Evolutionary conservation across 371 early-diverging fungal species (phyloP), one percentile per base, ranked within the genome.

Genomic region (Smittium culicis): DNA sequence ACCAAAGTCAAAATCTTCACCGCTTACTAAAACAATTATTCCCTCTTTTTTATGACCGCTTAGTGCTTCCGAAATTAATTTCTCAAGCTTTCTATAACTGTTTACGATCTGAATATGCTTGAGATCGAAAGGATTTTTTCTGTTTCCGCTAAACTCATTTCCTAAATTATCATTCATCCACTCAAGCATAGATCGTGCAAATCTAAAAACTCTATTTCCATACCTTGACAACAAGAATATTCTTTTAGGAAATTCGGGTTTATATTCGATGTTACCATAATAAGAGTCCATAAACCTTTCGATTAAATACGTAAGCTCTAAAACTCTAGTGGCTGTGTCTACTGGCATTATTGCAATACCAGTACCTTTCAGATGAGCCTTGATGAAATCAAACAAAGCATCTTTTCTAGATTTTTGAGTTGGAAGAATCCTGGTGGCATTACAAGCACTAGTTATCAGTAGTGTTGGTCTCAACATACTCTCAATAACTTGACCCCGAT

Each of bases 161-260:
- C 85, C 83, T 28, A 94, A 75, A n/a, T 81, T 82, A 55, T 89
- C 86, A 2, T 92, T 87, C 94, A 95, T 93, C 98, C 98, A 97
- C 77, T 94, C 96, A 54, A 91, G 80, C 88, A 93, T 93, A 34
- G 86, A 85, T 67, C 89, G 88, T 0, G 96, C 94, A 71, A 85
- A 86, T 69, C 89, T 84, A 1, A 88, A 82, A 24, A 87, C 86
- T 24, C 84, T 83, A 66, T 85, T 83, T 67, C 87, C 85, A 59
- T 85, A 86, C 67, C 88, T 81, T 24, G 90, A 82, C 32, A 95
- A 78, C 64, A 94, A 80, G 54, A 90, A 85, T 28, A 95, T 73
- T 28, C 35, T 14, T 27, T 54, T 64, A 5, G 35, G 34, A 16
- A 35, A 34, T 8, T 64, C 35, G 11, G n/a, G 5, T 3, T 27